These are phyloP conservation scores for Zygotorulaspora mrakii DNA, from an alignment of 1,139 yeast species.

Conservation along the genomic window DNA sequence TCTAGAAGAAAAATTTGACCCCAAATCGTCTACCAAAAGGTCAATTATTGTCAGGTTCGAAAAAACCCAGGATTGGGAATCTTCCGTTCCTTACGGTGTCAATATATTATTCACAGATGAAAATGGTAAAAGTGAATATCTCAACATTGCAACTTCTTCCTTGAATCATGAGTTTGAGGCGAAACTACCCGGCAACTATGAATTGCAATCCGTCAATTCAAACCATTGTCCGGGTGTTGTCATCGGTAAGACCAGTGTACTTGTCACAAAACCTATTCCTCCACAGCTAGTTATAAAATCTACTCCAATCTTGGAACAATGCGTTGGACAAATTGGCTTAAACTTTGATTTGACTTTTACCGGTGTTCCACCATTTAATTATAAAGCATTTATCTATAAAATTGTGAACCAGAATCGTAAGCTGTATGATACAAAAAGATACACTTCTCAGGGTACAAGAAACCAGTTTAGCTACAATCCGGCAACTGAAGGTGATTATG, in stretches of 20 bases:
- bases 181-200: slow-evolving; percentile 61
- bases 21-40: slow-evolving; percentile 42
- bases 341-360: slow-evolving; percentile 59
- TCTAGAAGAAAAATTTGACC: slow-evolving; percentile 37
- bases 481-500: slow-evolving; percentile 72
- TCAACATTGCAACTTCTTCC: slow-evolving; percentile 23
- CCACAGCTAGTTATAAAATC: slow-evolving; percentile 55
- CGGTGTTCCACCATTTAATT: slow-evolving; percentile 80
- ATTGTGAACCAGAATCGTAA: slow-evolving; percentile 39
- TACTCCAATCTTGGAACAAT: slow-evolving; percentile 68
- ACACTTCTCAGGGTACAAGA: slow-evolving; percentile 42
- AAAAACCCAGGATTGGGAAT: slow-evolving; percentile 22
- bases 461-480: slow-evolving; percentile 70
- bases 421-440: slow-evolving; percentile 39
- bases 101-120: slow-evolving; percentile 31
- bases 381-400: slow-evolving; percentile 59
- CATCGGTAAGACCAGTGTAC: slow-evolving; percentile 44
- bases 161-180: slow-evolving; percentile 20
- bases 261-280: slow-evolving; percentile 49
- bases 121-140: slow-evolving; percentile 35
- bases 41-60: slow-evolving; percentile 43
- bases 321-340: slow-evolving; percentile 91
- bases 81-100: slow-evolving; percentile 43
- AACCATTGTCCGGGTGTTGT: slow-evolving; percentile 63
- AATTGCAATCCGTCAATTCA: slow-evolving; percentile 50